A percentile compares a stretch with the other conserved stretches of the same genome.
phyloP scores from a whole-genome alignment of 2,329 filamentous ascomycete genomes.

The Cytospora mali region DNA sequence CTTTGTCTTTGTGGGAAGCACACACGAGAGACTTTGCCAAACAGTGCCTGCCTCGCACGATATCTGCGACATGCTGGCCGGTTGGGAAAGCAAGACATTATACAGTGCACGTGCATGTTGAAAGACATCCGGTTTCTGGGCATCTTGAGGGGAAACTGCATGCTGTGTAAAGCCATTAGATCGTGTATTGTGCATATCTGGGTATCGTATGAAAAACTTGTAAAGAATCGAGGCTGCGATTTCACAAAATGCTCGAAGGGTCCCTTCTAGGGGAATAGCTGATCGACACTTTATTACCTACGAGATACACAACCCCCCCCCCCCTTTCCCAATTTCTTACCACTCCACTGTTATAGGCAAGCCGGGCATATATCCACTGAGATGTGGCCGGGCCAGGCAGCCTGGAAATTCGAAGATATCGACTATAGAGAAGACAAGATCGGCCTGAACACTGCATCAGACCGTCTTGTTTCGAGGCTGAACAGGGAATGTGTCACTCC shows the following conservation, averaged over 20 bases:
- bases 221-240: neutral
- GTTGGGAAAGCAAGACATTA: too few species aligned
- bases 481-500: neutral
- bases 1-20: neutral
- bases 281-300: too few species aligned
- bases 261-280: too few species aligned
- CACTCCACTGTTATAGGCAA: neutral
- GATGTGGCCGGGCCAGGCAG: neutral
- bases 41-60: neutral
- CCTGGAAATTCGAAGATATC: neutral
- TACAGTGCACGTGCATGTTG: neutral
- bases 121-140: neutral
- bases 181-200: neutral
- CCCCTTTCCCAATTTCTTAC: too few species aligned
- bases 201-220: too few species aligned
- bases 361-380: neutral
- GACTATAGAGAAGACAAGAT: slow-evolving; percentile 13
- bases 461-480: slow-evolving; percentile 20
- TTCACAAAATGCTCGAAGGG: too few species aligned
- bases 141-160: too few species aligned
- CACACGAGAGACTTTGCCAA: neutral
- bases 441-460: slow-evolving; percentile 15
- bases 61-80: neutral
- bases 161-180: too few species aligned
- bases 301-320: too few species aligned